phyloP scores from a whole-genome alignment of 345 rosid species.

The Gossypium mustelinum region DNA sequence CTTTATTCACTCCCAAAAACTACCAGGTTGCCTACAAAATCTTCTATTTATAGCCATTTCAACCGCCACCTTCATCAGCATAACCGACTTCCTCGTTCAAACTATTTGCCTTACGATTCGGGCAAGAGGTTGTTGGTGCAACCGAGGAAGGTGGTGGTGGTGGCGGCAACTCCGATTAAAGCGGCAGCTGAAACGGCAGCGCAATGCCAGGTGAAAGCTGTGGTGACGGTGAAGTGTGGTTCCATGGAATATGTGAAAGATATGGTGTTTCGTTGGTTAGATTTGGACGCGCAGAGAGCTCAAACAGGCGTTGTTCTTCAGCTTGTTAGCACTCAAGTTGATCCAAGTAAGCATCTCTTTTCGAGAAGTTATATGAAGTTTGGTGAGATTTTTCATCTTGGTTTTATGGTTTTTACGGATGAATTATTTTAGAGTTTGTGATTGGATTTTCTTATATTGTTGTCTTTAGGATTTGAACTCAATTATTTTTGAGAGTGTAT shows the following conservation, averaged over 20 bases:
- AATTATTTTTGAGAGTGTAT: accelerated
- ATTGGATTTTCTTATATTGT: accelerated
- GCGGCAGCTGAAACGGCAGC: neutral
- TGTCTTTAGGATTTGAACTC: accelerated
- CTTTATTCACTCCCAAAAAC: neutral
- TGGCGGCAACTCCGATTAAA: neutral
- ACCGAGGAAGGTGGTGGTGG: neutral
- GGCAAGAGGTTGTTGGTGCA: neutral
- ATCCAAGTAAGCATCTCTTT: constrained; percentile 49
- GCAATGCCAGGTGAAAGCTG: constrained; percentile 66
- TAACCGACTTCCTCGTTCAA: neutral
- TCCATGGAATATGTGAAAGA: constrained; percentile 35
- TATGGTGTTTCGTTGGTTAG: constrained; percentile 56
- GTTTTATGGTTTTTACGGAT: too few species aligned
- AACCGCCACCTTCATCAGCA: neutral
- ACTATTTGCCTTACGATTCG: neutral
- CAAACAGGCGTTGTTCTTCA: constrained; percentile 72
- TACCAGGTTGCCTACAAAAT: neutral
- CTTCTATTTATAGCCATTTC: neutral
- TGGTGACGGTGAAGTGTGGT: constrained; percentile 40
- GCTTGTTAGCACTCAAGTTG: constrained; percentile 67
- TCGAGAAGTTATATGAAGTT: neutral
- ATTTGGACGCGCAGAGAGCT: constrained; percentile 46
- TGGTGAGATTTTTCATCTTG: too few species aligned
- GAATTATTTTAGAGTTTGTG: accelerated